phyloP scores from a whole-genome alignment of 2,329 filamentous ascomycete genomes.

The Claviceps sp. region DNA sequence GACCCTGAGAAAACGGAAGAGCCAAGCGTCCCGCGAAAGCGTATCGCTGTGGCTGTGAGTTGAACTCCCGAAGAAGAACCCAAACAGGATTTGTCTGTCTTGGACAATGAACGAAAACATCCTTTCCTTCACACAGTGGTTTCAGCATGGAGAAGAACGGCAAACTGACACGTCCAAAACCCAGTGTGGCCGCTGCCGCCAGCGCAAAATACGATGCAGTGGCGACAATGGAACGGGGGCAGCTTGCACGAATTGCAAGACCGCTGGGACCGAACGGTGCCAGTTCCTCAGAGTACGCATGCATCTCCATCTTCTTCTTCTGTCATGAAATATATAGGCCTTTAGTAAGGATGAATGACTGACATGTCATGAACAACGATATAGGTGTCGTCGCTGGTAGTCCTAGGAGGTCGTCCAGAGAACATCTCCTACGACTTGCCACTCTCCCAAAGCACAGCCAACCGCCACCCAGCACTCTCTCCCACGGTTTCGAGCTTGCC shows the following conservation, averaged over 20 bases:
- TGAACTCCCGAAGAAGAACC: slow-evolving; percentile 3
- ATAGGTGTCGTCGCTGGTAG: slow-evolving; percentile 20
- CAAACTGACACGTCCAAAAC: not conserved
- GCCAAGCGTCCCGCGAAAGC: slow-evolving; percentile 35
- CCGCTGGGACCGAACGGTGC: slow-evolving; percentile 57
- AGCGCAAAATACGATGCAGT: slow-evolving; percentile 89
- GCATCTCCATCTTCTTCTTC: not conserved
- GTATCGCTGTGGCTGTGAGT: slow-evolving; percentile 46
- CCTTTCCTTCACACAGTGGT: too few relatives aligned
- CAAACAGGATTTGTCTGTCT: not conserved
- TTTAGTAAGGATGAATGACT: not conserved
- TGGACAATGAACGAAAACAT: not conserved
- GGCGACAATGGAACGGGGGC: slow-evolving; percentile 66
- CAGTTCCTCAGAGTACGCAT: slow-evolving; percentile 62
- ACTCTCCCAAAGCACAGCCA: slow-evolving; percentile 18
- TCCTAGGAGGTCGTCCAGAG: slow-evolving; percentile 13
- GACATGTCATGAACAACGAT: not conserved
- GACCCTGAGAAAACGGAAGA: slow-evolving; percentile 17
- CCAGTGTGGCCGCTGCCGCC: slow-evolving; percentile 79
- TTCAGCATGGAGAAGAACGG: slow-evolving; percentile 2
- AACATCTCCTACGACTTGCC: slow-evolving; percentile 17
- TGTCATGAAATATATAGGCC: not conserved
- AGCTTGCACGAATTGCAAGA: slow-evolving; percentile 73
- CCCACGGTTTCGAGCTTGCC: not conserved
- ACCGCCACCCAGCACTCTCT: slow-evolving; percentile 11